Conservation (phyloP, 2,329 filamentous ascomycete species). For the Ceratocystis ficicola region DNA sequence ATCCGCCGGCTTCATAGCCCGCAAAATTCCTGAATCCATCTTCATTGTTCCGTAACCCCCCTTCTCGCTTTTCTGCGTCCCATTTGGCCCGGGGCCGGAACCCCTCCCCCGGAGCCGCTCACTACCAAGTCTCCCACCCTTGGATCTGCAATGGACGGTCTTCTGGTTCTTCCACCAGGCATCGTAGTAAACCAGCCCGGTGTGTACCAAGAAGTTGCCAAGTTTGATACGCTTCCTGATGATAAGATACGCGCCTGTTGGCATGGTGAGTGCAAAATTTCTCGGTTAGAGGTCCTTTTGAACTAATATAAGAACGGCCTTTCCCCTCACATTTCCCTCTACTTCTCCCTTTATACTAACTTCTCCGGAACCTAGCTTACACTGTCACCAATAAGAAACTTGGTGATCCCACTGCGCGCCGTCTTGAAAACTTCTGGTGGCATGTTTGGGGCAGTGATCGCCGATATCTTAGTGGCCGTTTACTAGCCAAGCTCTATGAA, state of each 20-base stretch:
- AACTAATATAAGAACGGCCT: background rate
- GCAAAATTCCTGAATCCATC: background rate
- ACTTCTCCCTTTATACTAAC: constrained; percentile 21
- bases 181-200: constrained; percentile 43
- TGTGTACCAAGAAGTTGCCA: constrained; percentile 44
- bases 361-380: constrained; percentile 36
- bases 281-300: constrained; percentile 1
- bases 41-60: background rate
- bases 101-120: constrained; percentile 17
- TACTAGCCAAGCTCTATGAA: constrained; percentile 44
- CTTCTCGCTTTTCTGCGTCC: background rate
- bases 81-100: constrained; percentile 14
- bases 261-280: constrained; percentile 37
- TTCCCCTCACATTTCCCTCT: constrained; percentile 15
- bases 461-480: constrained; percentile 40
- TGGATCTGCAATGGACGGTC: constrained; percentile 11
- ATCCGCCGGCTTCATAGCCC: background rate
- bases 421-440: constrained; percentile 55
- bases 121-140: background rate
- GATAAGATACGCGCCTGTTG: constrained; percentile 46
- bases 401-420: constrained; percentile 49
- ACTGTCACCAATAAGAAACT: constrained; percentile 47
- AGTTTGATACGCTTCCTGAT: constrained; percentile 37
- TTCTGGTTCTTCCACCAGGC: constrained; percentile 43
- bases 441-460: constrained; percentile 51